A percentile compares a stretch with the other conserved stretches of the same genome.
Evolutionary conservation across 2,329 filamentous ascomycete genomes (phyloP).

Genomic region (Penicillium brevicompactum): DNA sequence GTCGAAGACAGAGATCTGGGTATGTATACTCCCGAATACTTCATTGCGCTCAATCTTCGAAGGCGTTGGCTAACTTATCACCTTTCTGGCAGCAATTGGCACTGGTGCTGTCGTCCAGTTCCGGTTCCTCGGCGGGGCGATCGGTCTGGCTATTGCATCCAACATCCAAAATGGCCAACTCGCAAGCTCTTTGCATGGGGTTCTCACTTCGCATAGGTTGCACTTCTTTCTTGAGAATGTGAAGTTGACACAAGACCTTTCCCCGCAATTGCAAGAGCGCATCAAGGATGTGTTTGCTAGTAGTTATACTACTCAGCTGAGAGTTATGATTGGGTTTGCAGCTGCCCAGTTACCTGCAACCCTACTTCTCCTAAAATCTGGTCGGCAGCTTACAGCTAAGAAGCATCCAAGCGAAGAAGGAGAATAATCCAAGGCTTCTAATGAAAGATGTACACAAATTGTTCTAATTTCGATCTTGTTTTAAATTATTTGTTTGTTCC

Average conservation of each 20-base stretch:
- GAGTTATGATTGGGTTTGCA: conserved; percentile 29
- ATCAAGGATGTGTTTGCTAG: conserved; percentile 21
- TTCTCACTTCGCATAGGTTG: conserved; percentile 19
- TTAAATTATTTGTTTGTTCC: too few species aligned
- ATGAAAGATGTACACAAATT: neutral
- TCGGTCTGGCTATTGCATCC: conserved; percentile 29
- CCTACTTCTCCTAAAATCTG: conserved; percentile 21
- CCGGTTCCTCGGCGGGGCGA: conserved; percentile 30
- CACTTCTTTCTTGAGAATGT: conserved; percentile 25
- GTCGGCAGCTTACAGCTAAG: conserved; percentile 18
- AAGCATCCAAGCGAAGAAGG: neutral
- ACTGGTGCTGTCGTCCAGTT: conserved; percentile 28
- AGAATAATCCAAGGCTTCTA: neutral
- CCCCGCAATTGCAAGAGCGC: conserved; percentile 9
- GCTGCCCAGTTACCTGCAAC: conserved; percentile 23
- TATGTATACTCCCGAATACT: conserved; percentile 7
- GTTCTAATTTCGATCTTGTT: neutral
- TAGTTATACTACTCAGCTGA: conserved; percentile 25
- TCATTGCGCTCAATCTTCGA: neutral
- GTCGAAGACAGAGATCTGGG: conserved; percentile 30
- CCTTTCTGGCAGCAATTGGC: conserved; percentile 22
- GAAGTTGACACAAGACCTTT: conserved; percentile 12
- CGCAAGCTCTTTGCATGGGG: conserved; percentile 14
- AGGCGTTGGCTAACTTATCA: conserved; percentile 1
- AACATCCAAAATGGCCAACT: conserved; percentile 29